Evolutionary conservation across 2,329 filamentous ascomycete genomes (phyloP).

Genomic region (Chaetomiaceae sp.): DNA sequence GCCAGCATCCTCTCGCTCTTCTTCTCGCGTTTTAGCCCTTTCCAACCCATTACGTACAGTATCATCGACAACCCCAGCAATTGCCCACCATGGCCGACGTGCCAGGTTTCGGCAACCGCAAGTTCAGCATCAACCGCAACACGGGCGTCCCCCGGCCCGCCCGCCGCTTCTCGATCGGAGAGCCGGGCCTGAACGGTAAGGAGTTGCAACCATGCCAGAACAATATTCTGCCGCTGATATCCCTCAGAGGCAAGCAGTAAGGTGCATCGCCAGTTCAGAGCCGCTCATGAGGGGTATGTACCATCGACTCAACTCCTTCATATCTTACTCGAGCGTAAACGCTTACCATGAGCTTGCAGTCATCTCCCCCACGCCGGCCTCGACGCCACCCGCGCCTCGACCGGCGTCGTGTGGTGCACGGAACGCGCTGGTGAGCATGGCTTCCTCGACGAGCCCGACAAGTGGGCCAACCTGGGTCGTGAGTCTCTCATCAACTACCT

Average conservation of each 20-base stretch:
- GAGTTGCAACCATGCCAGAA: conserved; percentile 2
- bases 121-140: conserved; percentile 64
- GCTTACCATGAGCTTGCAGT: conserved; percentile 16
- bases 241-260: conserved; percentile 70
- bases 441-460: conserved; percentile 73
- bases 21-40: too few relatives aligned
- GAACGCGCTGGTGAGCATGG: conserved; percentile 86
- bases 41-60: too few relatives aligned
- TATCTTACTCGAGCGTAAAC: not conserved
- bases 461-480: conserved; percentile 87
- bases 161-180: conserved; percentile 56
- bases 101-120: conserved; percentile 43
- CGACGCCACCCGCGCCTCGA: conserved; percentile 81
- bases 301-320: not conserved
- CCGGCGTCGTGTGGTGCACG: conserved; percentile 90
- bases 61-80: not conserved
- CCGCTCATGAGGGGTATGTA: conserved; percentile 69
- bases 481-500: not conserved
- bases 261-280: conserved; percentile 84
- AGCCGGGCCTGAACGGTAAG: conserved; percentile 55
- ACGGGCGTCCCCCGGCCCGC: conserved; percentile 55
- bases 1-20: not conserved
- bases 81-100: conserved; percentile 33
- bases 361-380: conserved; percentile 88
- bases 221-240: too few relatives aligned